Evolutionary conservation across 2,329 filamentous ascomycete species (phyloP).

Genomic region (Zymoseptoria pseudotritici): DNA sequence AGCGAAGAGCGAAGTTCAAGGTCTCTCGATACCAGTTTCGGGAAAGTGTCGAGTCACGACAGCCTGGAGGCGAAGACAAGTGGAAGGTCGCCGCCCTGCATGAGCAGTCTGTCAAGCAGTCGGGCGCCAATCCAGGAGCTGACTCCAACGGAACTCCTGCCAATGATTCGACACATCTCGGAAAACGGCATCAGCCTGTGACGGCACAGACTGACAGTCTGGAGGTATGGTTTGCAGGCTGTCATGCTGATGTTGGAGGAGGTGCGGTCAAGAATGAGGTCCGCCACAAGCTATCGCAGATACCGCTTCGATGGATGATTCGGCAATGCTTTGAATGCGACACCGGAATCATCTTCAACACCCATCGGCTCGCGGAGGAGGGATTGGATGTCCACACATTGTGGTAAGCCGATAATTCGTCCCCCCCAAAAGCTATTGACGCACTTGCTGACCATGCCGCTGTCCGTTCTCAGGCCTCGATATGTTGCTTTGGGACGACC

Average conservation of each 20-base stretch:
- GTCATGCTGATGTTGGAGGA: slow-evolving; percentile 40
- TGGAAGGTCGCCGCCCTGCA: slow-evolving; percentile 15
- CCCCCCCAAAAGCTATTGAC: too few relatives aligned
- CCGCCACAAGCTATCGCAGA: slow-evolving; percentile 39
- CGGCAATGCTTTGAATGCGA: slow-evolving; percentile 42
- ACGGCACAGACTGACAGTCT: slow-evolving; percentile 23
- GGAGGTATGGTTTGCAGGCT: slow-evolving; percentile 40
- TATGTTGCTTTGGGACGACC: slow-evolving; percentile 31
- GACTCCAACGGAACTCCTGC: slow-evolving; percentile 1
- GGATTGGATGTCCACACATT: slow-evolving; percentile 38
- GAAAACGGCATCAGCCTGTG: slow-evolving; percentile 1
- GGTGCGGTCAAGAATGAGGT: slow-evolving; percentile 37
- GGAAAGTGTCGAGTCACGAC: not conserved
- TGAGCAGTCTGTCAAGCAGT: not conserved
- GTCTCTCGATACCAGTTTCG: slow-evolving; percentile 31
- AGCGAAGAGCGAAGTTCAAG: slow-evolving; percentile 40
- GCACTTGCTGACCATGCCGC: too few relatives aligned
- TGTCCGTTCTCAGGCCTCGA: slow-evolving; percentile 16
- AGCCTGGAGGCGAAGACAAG: not conserved
- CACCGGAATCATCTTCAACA: slow-evolving; percentile 39
- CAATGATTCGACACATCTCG: slow-evolving; percentile 2
- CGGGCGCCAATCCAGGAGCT: slow-evolving; percentile 1
- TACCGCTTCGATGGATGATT: slow-evolving; percentile 44
- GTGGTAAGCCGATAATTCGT: slow-evolving; percentile 15
- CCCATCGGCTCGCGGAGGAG: slow-evolving; percentile 33